Evolutionary conservation across 805 yeast genomes (phyloP).

Genomic region (Ogataea haglerorum): DNA sequence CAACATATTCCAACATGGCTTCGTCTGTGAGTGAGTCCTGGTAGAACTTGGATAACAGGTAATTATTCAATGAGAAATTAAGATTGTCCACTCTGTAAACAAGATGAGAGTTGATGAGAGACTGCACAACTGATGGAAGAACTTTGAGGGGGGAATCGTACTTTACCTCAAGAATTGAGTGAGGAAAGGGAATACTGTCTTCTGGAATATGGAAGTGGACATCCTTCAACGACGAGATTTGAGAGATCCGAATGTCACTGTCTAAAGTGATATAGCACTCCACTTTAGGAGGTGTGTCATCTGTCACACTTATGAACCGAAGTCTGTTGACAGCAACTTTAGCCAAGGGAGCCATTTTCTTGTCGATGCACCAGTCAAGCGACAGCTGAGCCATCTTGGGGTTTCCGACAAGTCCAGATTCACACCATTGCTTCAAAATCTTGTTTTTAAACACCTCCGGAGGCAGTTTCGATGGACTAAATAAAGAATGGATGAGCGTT

Average conservation of each 20-base stretch:
- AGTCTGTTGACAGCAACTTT: conserved; percentile 25
- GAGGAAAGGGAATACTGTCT: conserved; percentile 38
- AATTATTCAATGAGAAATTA: conserved; percentile 33
- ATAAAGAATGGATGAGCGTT: conserved; percentile 18
- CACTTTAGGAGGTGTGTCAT: conserved; percentile 14
- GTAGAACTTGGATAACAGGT: conserved; percentile 25
- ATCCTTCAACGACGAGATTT: conserved; percentile 8
- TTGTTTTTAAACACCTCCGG: conserved; percentile 13
- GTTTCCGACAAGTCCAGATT: conserved; percentile 25
- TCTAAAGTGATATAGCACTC: conserved; percentile 33
- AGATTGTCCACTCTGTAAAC: conserved; percentile 42
- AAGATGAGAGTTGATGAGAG: conserved; percentile 45
- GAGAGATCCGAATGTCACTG: conserved; percentile 20
- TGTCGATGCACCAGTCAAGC: conserved; percentile 32
- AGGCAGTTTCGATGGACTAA: conserved; percentile 12
- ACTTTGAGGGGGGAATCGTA: conserved; percentile 37
- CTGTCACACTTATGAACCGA: conserved; percentile 25
- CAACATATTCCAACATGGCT: conserved; percentile 25
- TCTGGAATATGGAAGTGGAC: conserved; percentile 15
- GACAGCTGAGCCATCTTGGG: conserved; percentile 32
- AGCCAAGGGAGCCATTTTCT: conserved; percentile 28
- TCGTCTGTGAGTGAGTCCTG: conserved; percentile 20
- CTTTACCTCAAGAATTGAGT: conserved; percentile 46
- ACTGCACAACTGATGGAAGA: conserved; percentile 37
- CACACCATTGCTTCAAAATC: conserved; percentile 21